Percentiles rank a stretch among this genome's conserved stretches.
phyloP scores from a whole-genome alignment of 768 basidiomycete species.

The Lactarius sanguifluus region DNA sequence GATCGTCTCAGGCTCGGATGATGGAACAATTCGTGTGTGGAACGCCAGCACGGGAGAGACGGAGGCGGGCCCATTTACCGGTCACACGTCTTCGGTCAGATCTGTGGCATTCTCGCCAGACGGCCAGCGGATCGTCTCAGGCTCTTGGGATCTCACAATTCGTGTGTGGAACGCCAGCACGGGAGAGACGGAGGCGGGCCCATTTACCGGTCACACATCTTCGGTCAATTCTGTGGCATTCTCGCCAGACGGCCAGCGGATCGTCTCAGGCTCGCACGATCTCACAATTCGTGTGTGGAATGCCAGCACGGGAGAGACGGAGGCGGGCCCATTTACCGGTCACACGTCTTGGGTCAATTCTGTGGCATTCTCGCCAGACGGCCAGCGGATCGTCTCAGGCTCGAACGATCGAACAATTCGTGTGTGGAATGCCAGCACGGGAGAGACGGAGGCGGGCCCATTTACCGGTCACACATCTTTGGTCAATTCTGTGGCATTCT shows the following conservation, averaged over 20 bases:
- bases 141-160: background rate
- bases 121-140: background rate
- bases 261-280: background rate
- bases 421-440: background rate
- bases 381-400: background rate
- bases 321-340: background rate
- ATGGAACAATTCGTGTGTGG: background rate
- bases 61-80: background rate
- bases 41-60: background rate
- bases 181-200: background rate
- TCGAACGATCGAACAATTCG: background rate
- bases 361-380: background rate
- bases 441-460: background rate
- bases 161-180: background rate
- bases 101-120: background rate
- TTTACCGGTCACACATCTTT: background rate
- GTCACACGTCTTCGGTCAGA: background rate
- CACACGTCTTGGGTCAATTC: background rate
- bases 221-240: background rate
- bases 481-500: background rate
- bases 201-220: background rate
- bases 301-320: background rate
- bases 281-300: background rate
- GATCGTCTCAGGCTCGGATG: background rate
- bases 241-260: background rate